Conservation (phyloP, 495 filamentous ascomycete genomes). For the Tuber magnatum region DNA sequence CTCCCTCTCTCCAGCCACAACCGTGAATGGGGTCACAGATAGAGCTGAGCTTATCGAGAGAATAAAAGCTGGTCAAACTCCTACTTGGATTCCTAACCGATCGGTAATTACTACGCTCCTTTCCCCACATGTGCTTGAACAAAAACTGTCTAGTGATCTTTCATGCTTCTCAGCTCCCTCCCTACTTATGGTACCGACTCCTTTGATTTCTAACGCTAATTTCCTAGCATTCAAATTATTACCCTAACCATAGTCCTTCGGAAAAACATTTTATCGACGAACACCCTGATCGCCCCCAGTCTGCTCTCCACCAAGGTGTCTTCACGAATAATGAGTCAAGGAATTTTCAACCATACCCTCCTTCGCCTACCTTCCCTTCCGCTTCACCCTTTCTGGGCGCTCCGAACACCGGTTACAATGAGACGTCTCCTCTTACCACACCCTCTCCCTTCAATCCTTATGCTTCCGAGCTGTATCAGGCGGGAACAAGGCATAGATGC, state of each 20-base stretch:
- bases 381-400: constrained; percentile 33
- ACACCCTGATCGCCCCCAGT: constrained; percentile 37
- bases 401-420: constrained; percentile 11
- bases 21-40: constrained; percentile 43
- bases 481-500: constrained; percentile 20
- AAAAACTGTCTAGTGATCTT: constrained; percentile 19
- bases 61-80: constrained; percentile 71
- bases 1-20: constrained; percentile 29
- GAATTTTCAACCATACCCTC: constrained; percentile 17
- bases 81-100: constrained; percentile 62
- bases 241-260: constrained; percentile 30
- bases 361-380: constrained; percentile 14
- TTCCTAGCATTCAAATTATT: constrained; percentile 36
- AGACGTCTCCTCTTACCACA: constrained; percentile 47
- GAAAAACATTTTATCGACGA: constrained; percentile 35
- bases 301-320: constrained; percentile 38
- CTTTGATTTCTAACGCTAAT: constrained; percentile 25
- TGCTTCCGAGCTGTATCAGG: constrained; percentile 31
- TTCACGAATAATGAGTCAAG: constrained; percentile 33
- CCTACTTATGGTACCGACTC: constrained; percentile 18
- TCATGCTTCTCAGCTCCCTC: constrained; percentile 24
- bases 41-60: constrained; percentile 75
- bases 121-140: constrained; percentile 2
- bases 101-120: constrained; percentile 49
- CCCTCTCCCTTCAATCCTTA: constrained; percentile 43